Percentiles rank a stretch among this genome's conserved stretches.
Conservation (phyloP, 306 rosid genomes). For the Canavalia gladiata region DNA sequence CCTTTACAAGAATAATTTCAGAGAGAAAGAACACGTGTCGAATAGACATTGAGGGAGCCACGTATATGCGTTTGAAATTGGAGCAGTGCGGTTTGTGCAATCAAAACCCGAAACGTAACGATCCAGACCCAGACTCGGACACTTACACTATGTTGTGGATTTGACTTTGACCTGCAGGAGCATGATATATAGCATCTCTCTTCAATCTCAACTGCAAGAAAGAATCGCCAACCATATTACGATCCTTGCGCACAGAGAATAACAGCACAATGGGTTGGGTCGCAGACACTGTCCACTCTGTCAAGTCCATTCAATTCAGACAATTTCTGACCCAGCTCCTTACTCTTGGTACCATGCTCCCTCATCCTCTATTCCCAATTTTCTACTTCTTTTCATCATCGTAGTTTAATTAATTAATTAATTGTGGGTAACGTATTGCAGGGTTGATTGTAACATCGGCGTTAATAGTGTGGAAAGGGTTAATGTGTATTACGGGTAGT, state of each 20-base stretch:
- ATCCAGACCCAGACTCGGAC: too few relatives aligned
- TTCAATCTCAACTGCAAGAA: background rate
- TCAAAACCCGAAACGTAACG: too few relatives aligned
- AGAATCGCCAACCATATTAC: background rate
- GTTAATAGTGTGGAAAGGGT: conserved; percentile 83
- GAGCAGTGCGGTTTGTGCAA: too few relatives aligned
- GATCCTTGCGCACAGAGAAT: too few relatives aligned
- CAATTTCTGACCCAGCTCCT: conserved; percentile 59
- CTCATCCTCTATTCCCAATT: background rate
- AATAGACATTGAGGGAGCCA: conserved; percentile 23
- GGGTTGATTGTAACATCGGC: conserved; percentile 91
- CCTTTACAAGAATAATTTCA: too few relatives aligned
- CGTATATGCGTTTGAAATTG: conserved; percentile 26
- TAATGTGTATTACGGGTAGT: conserved; percentile 81
- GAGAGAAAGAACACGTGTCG: conserved; percentile 30
- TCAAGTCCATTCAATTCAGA: conserved; percentile 71
- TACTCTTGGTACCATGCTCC: conserved; percentile 57
- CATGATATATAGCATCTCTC: too few relatives aligned
- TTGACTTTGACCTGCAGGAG: too few relatives aligned
- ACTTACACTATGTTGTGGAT: too few relatives aligned
- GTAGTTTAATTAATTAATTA: background rate
- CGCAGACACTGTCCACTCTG: conserved; percentile 58
- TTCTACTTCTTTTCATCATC: background rate
- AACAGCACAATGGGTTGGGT: conserved; percentile 63
- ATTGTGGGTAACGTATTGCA: conserved; percentile 36